phyloP scores from a whole-genome alignment of 805 yeast species.

The Candida schatavii region DNA sequence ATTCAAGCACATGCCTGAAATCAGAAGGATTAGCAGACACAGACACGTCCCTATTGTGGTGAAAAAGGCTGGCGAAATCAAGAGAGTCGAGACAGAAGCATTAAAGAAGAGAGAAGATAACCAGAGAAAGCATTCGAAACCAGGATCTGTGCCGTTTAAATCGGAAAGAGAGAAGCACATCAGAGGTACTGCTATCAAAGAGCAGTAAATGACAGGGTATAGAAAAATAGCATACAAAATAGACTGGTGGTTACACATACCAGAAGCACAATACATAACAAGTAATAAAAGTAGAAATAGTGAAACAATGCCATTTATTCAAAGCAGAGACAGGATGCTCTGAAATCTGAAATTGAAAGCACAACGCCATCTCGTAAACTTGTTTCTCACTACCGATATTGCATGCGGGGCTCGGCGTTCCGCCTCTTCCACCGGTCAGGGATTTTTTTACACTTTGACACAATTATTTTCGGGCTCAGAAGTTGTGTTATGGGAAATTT shows the following conservation, averaged over 20 bases:
- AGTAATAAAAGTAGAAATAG: too few species aligned
- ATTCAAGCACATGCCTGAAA: slow-evolving; percentile 95
- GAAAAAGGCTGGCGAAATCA: slow-evolving; percentile 87
- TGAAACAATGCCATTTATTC: too few species aligned
- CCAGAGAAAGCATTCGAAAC: slow-evolving; percentile 73
- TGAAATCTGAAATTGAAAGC: too few species aligned
- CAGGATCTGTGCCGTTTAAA: slow-evolving; percentile 52
- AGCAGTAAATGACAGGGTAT: slow-evolving; percentile 14
- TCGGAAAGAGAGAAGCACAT: slow-evolving; percentile 87
- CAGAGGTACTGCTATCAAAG: slow-evolving; percentile 72
- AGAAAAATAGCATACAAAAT: not conserved
- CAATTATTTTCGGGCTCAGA: too few species aligned
- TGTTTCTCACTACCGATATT: too few species aligned
- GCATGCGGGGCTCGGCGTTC: too few species aligned
- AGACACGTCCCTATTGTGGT: slow-evolving; percentile 86
- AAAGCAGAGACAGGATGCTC: too few species aligned
- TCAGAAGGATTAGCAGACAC: slow-evolving; percentile 83
- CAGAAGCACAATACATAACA: too few species aligned
- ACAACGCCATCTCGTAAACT: too few species aligned
- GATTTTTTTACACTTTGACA: not conserved
- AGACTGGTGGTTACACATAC: too few species aligned
- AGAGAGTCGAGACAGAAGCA: slow-evolving; percentile 67
- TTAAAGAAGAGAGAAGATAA: slow-evolving; percentile 81
- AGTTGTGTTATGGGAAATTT: too few species aligned
- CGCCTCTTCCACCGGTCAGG: not conserved